phyloP scores from a whole-genome alignment of 768 basidiomycete genomes.

The Leccinum olivaceopallidum region DNA sequence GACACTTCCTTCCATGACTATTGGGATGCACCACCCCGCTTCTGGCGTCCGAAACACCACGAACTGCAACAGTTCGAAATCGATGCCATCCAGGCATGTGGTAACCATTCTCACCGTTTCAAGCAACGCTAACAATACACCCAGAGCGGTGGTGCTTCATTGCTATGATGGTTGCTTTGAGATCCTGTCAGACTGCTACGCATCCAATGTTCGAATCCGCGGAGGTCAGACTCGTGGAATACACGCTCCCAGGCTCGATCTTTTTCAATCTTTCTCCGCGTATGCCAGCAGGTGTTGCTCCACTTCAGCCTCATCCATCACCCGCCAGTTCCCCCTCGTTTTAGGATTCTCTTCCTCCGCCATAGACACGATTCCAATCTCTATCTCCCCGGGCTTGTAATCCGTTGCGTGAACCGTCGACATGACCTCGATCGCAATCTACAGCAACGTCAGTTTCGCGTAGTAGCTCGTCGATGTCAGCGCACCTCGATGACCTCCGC shows the following conservation, averaged over 20 bases:
- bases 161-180: conserved; percentile 30
- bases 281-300: conserved; percentile 82
- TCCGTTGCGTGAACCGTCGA: conserved; percentile 94
- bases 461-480: not conserved
- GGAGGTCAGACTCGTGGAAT: not conserved
- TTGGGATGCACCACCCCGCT: conserved; percentile 67
- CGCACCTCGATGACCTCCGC: conserved; percentile 89
- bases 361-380: conserved; percentile 89
- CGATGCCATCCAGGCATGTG: conserved; percentile 61
- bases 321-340: conserved; percentile 75
- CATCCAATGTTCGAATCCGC: not conserved
- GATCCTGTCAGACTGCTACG: not conserved
- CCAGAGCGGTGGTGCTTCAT: conserved; percentile 68
- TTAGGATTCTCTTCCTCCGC: conserved; percentile 71
- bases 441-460: conserved; percentile 8
- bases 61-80: conserved; percentile 59
- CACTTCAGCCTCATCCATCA: conserved; percentile 75
- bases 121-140: conserved; percentile 4
- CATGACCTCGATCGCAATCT: conserved; percentile 95
- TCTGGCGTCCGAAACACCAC: conserved; percentile 53
- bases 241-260: conserved; percentile 21
- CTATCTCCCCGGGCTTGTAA: conserved; percentile 94
- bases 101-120: not conserved
- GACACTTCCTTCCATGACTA: conserved; percentile 43
- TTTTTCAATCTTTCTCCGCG: conserved; percentile 75